Evolutionary conservation across 2,329 filamentous ascomycete genomes (phyloP), one percentile per base, ranked within the genome.

Genomic region (Aspergillus phoenicis): DNA sequence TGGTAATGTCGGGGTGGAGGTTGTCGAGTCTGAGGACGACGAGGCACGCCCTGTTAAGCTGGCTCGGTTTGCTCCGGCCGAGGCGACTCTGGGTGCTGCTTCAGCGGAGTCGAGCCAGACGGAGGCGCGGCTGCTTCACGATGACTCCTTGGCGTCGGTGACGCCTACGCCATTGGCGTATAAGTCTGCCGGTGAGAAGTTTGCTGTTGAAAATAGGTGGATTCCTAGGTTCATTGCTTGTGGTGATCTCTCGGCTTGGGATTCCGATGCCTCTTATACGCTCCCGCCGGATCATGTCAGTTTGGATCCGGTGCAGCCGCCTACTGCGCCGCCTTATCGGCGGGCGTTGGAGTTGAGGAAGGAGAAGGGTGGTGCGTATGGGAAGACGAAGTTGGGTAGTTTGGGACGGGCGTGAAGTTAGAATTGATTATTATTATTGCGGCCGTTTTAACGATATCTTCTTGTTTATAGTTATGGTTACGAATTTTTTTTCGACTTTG

Each of bases 221-320:
- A 94, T 98, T 68, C 93, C 93, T 3, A 93, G 94, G 0, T 99
- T 99, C 74, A 85, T 99, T 70, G 93, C 95, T n/a, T 99, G 95
- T 75, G 95, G 95, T 49, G 95, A 99, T 77, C 83, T 99, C 57
- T 96, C 93, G 24, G 89, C 91, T 10, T 99, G 93, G 80, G 95
- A 99, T 80, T 93, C 94, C 0, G 95, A 99, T 81, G 94, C 95
- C 4, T 95, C 93, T 4, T 97, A 98, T 77, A 86, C 90, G 67
- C 82, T 99, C 17, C 93, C 95, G 0, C 90, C 93, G 62, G 90
- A 93, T 66, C 87, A 96, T 72, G 85, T 96, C 56, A 93, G 90
- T 67, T 84, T 98, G 52, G 93, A 97, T 73, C 95, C 95, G 0
- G 86, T 99, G 33, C 95, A 98, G 75, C 94, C 94, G 28, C 95